phyloP scores from a whole-genome alignment of 2,329 filamentous ascomycete species.

The Penicillium sp. region DNA sequence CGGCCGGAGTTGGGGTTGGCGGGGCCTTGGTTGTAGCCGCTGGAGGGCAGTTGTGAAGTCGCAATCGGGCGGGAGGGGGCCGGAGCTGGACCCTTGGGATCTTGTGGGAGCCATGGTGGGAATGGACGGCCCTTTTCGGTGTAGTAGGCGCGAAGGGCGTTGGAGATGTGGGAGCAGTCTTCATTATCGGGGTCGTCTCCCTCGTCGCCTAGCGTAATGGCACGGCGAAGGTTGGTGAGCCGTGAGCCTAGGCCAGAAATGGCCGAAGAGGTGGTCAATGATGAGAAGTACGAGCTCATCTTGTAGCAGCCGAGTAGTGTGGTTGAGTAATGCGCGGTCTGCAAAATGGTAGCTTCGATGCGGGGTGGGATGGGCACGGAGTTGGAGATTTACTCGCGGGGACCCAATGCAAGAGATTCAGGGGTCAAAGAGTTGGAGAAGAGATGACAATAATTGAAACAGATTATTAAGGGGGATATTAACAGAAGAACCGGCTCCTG shows the following conservation, averaged over 20 bases:
- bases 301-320: constrained; percentile 22
- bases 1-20: constrained; percentile 31
- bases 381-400: constrained; percentile 21
- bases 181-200: constrained; percentile 53
- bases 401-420: constrained; percentile 4
- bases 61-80: constrained; percentile 47
- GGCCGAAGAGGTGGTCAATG: constrained; percentile 49
- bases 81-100: constrained; percentile 71
- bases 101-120: constrained; percentile 83
- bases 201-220: constrained; percentile 44
- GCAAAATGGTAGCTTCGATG: constrained; percentile 18
- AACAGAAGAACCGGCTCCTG: constrained; percentile 26
- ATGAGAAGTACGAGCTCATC: constrained; percentile 82
- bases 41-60: constrained; percentile 55
- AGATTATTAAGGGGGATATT: constrained; percentile 5
- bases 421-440: background rate
- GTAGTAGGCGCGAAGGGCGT: constrained; percentile 91
- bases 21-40: constrained; percentile 28
- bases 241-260: constrained; percentile 55
- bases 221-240: constrained; percentile 58
- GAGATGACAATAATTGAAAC: background rate
- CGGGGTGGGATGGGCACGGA: constrained; percentile 20
- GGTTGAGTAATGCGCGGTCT: constrained; percentile 4
- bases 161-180: constrained; percentile 92
- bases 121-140: constrained; percentile 78